Evolutionary conservation across 2,329 filamentous ascomycete species (phyloP).

Genomic region (Mariannaea sp.): DNA sequence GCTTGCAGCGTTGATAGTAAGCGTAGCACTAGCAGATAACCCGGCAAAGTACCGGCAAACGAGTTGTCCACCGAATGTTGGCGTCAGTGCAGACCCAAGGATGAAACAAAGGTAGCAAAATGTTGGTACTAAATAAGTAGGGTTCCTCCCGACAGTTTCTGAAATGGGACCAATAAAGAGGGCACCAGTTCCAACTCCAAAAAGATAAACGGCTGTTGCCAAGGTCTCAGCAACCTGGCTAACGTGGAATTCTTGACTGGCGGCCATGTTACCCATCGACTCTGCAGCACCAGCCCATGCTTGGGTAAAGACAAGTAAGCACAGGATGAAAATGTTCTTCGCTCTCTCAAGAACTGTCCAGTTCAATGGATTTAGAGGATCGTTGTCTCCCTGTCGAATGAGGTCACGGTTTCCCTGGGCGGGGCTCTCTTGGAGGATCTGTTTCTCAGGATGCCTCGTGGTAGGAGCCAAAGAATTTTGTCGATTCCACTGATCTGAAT

Average conservation of each 20-base stretch:
- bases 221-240: slow-evolving; percentile 50
- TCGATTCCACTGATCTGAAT: no score
- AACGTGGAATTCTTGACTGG: slow-evolving; percentile 48
- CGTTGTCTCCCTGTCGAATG: no score
- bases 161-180: slow-evolving; percentile 54
- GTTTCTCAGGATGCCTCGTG: no score
- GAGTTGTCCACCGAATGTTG: slow-evolving; percentile 52
- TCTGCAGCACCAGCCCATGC: slow-evolving; percentile 55
- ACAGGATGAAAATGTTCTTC: slow-evolving; percentile 43
- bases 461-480: no score
- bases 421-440: no score
- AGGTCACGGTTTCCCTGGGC: no score
- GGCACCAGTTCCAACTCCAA: slow-evolving; percentile 54
- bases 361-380: slow-evolving; percentile 49
- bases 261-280: slow-evolving; percentile 49
- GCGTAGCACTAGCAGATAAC: slow-evolving; percentile 44
- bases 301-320: slow-evolving; percentile 51
- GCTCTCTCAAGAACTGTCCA: slow-evolving; percentile 44
- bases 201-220: slow-evolving; percentile 52
- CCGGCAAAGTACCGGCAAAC: slow-evolving; percentile 56
- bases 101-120: slow-evolving; percentile 54
- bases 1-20: slow-evolving; percentile 49
- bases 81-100: slow-evolving; percentile 52
- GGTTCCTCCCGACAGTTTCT: slow-evolving; percentile 54
- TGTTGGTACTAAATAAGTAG: slow-evolving; percentile 53